Base-by-base conservation (phyloP, 371 early-diverging fungal species). In the Haplosporangium sp. region DNA sequence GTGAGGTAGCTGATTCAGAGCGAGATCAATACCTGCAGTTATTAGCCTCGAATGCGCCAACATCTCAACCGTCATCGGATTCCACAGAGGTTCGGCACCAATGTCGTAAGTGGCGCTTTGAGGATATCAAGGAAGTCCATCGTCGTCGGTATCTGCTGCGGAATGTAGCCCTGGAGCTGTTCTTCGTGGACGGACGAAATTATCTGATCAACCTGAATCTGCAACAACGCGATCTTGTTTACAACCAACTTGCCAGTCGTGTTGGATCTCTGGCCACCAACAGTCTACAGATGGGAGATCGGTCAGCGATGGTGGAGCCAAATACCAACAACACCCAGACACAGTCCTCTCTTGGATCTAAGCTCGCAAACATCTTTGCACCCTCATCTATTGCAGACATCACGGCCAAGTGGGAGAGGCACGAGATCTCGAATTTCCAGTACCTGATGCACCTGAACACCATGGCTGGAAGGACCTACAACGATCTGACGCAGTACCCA, bases 401-500 rank as follows among this genome's bases (percentile, higher is more conserved):
- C 57, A 91, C 93, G 0, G 83, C 84, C 52, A 82, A 86, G 50
- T 96, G 96, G 96, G 86, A 87, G 51, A 84, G 84, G 29, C 85
- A 91, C 20, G 93, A 94, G 73, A 92, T 96, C 14, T 90, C 90
- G 41, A 96, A 95, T 70, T 96, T 93, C 72, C 94, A 94, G 74
- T 96, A 96, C 60, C 67, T 96, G 29, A 94, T 96, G 94, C 90
- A 92, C 60, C 83, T 96, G 20, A 96, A 96, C 75, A 94, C 93
- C 0, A 85, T 94, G 60, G 92, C 94, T 41, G 95, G 92, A n/a
- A 81, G 92, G 55, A 89, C 89, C 0, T 91, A 87, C 65, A 90
- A 90, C 67, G 88, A 91, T 63, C 69, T 90, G 48, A 89, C 90
- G 0, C 90, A 90, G 62, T 91, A 92, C 64, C 92, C 92, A 0